These are phyloP conservation scores for Gryganskiella cystojenkinii DNA, from an alignment of 192 early-diverging fungal species.

Conservation along the genomic window DNA sequence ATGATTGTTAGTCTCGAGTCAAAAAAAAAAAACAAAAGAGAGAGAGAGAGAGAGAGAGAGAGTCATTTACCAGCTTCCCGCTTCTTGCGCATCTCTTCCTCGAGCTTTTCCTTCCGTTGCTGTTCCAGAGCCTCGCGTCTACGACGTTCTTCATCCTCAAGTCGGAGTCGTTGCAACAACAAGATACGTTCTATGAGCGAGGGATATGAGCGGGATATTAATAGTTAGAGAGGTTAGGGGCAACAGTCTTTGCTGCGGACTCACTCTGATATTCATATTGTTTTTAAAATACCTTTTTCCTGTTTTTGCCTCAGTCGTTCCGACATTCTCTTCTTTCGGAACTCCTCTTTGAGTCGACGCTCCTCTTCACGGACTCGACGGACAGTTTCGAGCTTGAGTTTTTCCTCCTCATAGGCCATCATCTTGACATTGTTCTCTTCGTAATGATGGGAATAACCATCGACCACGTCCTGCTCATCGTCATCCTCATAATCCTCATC, in stretches of 20 bases:
- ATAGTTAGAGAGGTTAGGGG: neutral
- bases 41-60: neutral
- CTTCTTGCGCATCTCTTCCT: slow-evolving; percentile 53
- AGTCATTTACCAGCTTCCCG: slow-evolving; percentile 42
- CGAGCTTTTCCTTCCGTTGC: slow-evolving; percentile 36
- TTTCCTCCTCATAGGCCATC: slow-evolving; percentile 52
- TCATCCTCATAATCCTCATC: slow-evolving; percentile 51
- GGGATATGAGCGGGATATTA: neutral
- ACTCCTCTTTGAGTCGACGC: slow-evolving; percentile 45
- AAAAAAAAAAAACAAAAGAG: neutral
- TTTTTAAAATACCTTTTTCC: slow-evolving; percentile 41
- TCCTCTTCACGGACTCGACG: slow-evolving; percentile 46
- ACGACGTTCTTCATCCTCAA: slow-evolving; percentile 49
- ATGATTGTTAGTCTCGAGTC: neutral
- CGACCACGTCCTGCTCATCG: slow-evolving; percentile 46
- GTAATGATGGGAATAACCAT: slow-evolving; percentile 51
- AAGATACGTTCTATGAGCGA: slow-evolving; percentile 26
- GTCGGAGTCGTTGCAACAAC: slow-evolving; percentile 39
- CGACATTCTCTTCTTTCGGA: slow-evolving; percentile 31
- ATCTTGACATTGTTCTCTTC: slow-evolving; percentile 47
- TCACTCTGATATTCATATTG: no score
- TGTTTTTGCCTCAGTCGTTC: slow-evolving; percentile 46
- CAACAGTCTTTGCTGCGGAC: neutral
- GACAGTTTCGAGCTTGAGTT: slow-evolving; percentile 43
- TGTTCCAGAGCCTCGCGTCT: slow-evolving; percentile 42